Evolutionary conservation across 257 asterid genomes (phyloP), one percentile per base, ranked within the genome.

Genomic region (Salvia hispanica): DNA sequence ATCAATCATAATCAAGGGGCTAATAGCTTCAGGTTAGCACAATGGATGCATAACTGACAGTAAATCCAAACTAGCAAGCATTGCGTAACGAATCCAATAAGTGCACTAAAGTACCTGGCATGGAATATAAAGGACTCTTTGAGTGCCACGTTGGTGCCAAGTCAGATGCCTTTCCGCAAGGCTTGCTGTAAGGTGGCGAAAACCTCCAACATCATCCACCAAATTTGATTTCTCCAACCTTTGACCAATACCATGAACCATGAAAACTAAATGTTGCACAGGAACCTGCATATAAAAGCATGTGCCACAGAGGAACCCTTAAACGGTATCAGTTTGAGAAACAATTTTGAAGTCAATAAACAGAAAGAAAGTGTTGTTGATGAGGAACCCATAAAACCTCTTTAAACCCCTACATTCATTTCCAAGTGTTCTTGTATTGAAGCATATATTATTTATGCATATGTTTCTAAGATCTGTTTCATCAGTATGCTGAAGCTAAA

Each of bases 171-270:
- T 70, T 74, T 88, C 97, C 9, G 95, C 95, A 59, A 93, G 86
- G 71, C 80, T 79, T 73, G 89, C 81, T 12, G 97, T 86, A 46
- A 88, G 63, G 15, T 80, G 92, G 76, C 96, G 96, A 74, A 88
- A 91, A 74, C 72, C 76, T 69, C 84, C 88, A 76, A 93, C 99
- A 79, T 93, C 99, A 78, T 93, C 99, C 63, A 93, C 99, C 77
- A 94, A 85, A 80, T 91, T 94, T 45, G 99, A 94, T 69, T 91
- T 94, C 80, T 91, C 97, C 85, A 94, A 76, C 75, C 99, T 88
- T 80, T 94, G 99, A 64, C 99, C 99, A 71, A 94, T 91, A 64
- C 97, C 99, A 61, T 94, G 99, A 73, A 94, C 94, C 97, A 94
- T 91, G 85, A 94, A 94, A 51, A 94, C 95, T 53, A 94, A 75